phyloP scores from a whole-genome alignment of 106 monocot species.

The Platanthera zijinensis region DNA sequence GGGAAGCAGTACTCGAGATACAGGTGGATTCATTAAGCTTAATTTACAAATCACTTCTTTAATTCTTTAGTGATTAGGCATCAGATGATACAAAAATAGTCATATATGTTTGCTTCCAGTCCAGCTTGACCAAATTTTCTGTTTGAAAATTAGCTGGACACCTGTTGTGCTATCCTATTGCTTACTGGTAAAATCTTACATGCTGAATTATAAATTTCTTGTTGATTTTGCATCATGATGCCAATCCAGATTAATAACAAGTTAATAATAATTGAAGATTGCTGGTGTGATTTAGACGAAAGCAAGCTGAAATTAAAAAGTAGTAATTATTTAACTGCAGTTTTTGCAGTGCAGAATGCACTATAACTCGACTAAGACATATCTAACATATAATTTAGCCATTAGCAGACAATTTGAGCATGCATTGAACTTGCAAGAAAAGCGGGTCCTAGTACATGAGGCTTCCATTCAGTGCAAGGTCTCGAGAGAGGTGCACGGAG shows the following conservation, averaged over 20 bases:
- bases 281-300: background rate
- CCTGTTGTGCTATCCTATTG: background rate
- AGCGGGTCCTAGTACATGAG: too few species aligned
- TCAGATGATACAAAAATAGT: background rate
- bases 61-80: background rate
- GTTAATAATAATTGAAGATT: background rate
- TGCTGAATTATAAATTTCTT: background rate
- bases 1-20: slow-evolving; percentile 91
- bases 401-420: too few species aligned
- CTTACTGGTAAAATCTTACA: background rate
- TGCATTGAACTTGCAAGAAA: too few species aligned
- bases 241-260: background rate
- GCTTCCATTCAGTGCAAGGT: too few species aligned
- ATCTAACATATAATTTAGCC: background rate
- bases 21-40: slow-evolving; percentile 41
- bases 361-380: background rate
- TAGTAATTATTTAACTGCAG: background rate
- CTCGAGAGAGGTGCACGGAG: too few species aligned
- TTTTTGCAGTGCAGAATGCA: background rate
- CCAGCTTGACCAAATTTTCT: background rate
- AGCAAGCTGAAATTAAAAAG: background rate
- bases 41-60: background rate
- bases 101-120: background rate
- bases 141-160: background rate
- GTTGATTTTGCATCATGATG: background rate